Evolutionary conservation across 495 filamentous ascomycete species (phyloP), one percentile per base, ranked within the genome.

Genomic region (Pseudotulostoma volvatum): DNA sequence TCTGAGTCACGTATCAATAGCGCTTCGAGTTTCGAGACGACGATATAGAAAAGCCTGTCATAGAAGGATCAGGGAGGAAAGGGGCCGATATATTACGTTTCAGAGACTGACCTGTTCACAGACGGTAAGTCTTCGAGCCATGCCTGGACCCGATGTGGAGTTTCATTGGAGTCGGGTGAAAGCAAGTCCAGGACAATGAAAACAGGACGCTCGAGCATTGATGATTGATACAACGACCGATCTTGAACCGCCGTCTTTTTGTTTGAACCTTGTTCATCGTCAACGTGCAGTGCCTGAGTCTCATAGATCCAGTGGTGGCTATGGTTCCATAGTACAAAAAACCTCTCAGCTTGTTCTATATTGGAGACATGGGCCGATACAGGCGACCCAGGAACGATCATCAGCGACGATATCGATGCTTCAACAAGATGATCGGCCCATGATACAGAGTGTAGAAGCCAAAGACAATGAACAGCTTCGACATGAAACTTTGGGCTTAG

Each of bases 401-500:
- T 79, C 13, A 92, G 56, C 18, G 73, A 67, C 25, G 81, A 74
- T 36, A 93, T 78, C 3, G 83, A 73, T 25, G 83, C 82, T 57
- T 95, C 87, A 11, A 93, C 73, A 18, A 67, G 55, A 44, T 73
- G 66, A 39, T 68, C 61, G n/a, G 60, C 52, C 44, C 59, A 62
- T 20, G 74, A 70, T 7, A 73, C 69, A 0, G 72, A 73, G 46
- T 96, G 84, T 32, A 96, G 59, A 36, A 81, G 73, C 81, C 87
- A 92, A 9, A 96, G 57, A 44, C 75, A 81, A 36, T 81, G 79
- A 34, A 92, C 83, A 23, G 84, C 76, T 55, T 96, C 88, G 16
- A 96, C 84, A 52, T 93, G 90, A 45, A 87, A 87, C 50, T 92
- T 92, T 0, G 85, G 87, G 40, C 76, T 77, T 14, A 77, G 60